Percentiles rank a stretch among this genome's conserved stretches.
These are phyloP conservation scores for Paralagenidium karlingii DNA, from an alignment of 352 stramenopile species.

Conservation along the genomic window DNA sequence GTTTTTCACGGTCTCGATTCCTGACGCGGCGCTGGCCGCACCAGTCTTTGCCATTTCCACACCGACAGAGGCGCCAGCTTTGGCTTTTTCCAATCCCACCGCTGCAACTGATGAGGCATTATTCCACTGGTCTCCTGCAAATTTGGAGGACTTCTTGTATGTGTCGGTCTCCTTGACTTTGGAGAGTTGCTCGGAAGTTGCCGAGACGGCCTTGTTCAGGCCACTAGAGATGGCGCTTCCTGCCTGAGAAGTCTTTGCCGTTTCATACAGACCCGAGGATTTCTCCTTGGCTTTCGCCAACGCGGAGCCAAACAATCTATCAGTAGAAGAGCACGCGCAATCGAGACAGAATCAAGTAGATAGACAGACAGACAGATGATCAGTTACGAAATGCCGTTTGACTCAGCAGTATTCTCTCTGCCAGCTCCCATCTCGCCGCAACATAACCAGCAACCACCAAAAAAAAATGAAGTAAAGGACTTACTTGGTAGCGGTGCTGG, in stretches of 20 bases:
- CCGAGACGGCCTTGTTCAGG: constrained; percentile 40
- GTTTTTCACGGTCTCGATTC: not conserved
- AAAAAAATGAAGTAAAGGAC: constrained; percentile 4
- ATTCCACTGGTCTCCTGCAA: constrained; percentile 43
- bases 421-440: too few relatives aligned
- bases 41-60: constrained; percentile 75
- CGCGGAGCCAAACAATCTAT: constrained; percentile 48
- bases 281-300: constrained; percentile 67
- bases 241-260: constrained; percentile 67
- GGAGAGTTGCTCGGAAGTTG: constrained; percentile 55
- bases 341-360: constrained; percentile 1
- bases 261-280: constrained; percentile 49
- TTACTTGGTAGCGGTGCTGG: constrained; percentile 61
- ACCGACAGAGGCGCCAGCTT: constrained; percentile 34
- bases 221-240: constrained; percentile 50
- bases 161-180: constrained; percentile 77
- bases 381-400: too few relatives aligned
- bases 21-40: constrained; percentile 16
- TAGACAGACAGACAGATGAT: not conserved
- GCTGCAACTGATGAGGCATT: constrained; percentile 52
- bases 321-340: not conserved
- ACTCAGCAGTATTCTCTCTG: too few relatives aligned
- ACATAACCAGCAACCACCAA: not conserved
- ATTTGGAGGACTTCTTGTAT: constrained; percentile 69
- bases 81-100: constrained; percentile 60